Base-by-base conservation (phyloP, 345 rosid genomes). In the Ailanthus altissimus region DNA sequence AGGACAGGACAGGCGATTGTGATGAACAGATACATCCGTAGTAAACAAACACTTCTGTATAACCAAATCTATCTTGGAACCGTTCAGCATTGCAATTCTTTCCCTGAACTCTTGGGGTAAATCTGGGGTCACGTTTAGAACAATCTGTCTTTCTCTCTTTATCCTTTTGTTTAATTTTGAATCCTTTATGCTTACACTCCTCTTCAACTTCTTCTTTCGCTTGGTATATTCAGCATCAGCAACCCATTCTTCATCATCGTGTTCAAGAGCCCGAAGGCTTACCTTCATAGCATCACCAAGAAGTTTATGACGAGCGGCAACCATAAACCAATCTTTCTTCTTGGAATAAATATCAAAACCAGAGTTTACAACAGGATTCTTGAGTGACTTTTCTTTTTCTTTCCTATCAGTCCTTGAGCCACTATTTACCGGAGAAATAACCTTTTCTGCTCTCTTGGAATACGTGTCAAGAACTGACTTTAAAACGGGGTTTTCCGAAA, bases 1-100 rank as follows among this genome's bases (percentile, higher is more conserved):
- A 2, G 75, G 75, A 23, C 43, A 58, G 15, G 65, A 72, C 75
- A 72, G 15, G 21, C 67, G 51, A 28, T 45, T 25, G 14, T 72
- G 66, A 38, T 58, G 47, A 11, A 57, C 23, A 0, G 51, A 57
- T 26, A 57, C 8, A 9, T 72, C 75, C 2, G 75, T 7, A 18
- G 50, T 0, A 45, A 10, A 72, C 25, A 72, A 72, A 23, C 0
- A 0, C 40, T 72, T 72, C 9, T 72, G 54, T 21, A 58, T 72
- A 2, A 72, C 66, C 54, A 59, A 45, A 32, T 0, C 6, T 13
- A 72, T 9, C 8, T 16, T 21, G 0, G 63, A 42, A 58, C 75
- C 66, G 0, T 72, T 58, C 66, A 25, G 14, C 12, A 18, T 10
- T 26, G 43, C 42, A 2, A 72, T 72, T 5, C 4, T 18, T 40